Evolutionary conservation across 2,329 filamentous ascomycete species (phyloP), one percentile per base, ranked within the genome.

Genomic region (Emergomyces africanus): DNA sequence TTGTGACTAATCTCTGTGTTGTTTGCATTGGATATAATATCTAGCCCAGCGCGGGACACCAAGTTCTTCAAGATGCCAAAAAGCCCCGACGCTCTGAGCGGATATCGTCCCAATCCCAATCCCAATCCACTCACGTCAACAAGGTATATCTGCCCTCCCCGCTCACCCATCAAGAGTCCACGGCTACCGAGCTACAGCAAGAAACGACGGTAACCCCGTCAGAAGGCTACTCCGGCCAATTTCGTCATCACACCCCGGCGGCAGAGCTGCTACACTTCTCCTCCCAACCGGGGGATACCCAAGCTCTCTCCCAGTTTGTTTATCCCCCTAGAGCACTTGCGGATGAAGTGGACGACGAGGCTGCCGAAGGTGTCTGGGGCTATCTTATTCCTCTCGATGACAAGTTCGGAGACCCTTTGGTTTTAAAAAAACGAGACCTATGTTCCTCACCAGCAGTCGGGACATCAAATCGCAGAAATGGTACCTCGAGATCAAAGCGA

Each of bases 361-460:
- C 82, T 60, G 81, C 83, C 51, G 88, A 95, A 70, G 90, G 90
- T 9, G 90, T 97, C 1, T 99, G 94, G 94, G 95, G 95, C 14
- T 99, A 97, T 68, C 78, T 99, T 5, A 83, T 96, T 58, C 90
- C 92, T 1, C 76, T 96, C 25, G 86, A 92, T 68, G 80, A 82
- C 57, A 83, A 82, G 63, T 84, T 86, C 58, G 86, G 84, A 73
- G 75, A 87, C 71, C 73, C 80, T 4, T 72, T 95, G 74, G 88
- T 95, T 8, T 72, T 99, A 71, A 87, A 83, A 73, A 89, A 84
- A 67, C 82, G 91, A 59, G 81, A 80, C 61, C 80, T 82, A 41
- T 96, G 90, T 69, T 83, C 86, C 0, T 71, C 82, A 15, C 78
- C 85, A 12, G 59, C 66, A 8, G 63, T 0, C 70, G 79, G 23